Conservation (phyloP, 2,329 filamentous ascomycete species). For the Keithomyces neogunnii region DNA sequence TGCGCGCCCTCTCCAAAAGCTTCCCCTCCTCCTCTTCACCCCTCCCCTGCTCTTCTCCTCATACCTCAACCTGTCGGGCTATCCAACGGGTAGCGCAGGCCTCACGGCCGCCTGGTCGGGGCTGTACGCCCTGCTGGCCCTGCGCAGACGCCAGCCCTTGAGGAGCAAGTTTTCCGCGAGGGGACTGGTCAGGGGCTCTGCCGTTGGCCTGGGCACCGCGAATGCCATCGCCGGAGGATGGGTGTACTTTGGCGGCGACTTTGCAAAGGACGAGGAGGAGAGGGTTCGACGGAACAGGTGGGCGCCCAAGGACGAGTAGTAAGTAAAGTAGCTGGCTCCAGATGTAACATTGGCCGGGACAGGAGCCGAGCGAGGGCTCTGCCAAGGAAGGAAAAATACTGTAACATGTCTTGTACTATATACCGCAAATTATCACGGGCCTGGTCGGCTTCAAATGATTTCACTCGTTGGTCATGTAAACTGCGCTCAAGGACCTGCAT, state of each 20-base stretch:
- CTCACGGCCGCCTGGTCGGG: conserved; percentile 48
- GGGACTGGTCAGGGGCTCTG: conserved; percentile 40
- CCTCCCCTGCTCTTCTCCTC: conserved; percentile 34
- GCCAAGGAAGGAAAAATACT: too few relatives aligned
- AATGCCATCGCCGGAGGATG: conserved; percentile 43
- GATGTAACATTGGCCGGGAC: not conserved
- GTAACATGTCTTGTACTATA: too few relatives aligned
- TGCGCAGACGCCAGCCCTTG: conserved; percentile 36
- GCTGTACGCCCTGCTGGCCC: conserved; percentile 46
- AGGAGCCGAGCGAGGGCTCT: too few relatives aligned
- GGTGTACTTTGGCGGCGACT: conserved; percentile 43
- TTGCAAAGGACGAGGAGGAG: conserved; percentile 39
- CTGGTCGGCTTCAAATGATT: too few relatives aligned
- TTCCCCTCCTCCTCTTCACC: conserved; percentile 44
- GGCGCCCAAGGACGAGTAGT: conserved; percentile 21
- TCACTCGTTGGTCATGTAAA: too few relatives aligned
- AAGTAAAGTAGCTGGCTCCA: not conserved
- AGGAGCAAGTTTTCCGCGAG: conserved; percentile 36
- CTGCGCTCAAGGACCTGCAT: too few relatives aligned
- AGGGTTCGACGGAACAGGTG: conserved; percentile 43
- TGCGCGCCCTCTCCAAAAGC: conserved; percentile 40
- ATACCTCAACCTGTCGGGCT: conserved; percentile 53
- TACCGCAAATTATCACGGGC: too few relatives aligned
- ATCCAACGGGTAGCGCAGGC: conserved; percentile 47
- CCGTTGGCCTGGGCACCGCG: conserved; percentile 38